Conservation (phyloP, 805 yeast species). For the Pichia occidentalis region DNA sequence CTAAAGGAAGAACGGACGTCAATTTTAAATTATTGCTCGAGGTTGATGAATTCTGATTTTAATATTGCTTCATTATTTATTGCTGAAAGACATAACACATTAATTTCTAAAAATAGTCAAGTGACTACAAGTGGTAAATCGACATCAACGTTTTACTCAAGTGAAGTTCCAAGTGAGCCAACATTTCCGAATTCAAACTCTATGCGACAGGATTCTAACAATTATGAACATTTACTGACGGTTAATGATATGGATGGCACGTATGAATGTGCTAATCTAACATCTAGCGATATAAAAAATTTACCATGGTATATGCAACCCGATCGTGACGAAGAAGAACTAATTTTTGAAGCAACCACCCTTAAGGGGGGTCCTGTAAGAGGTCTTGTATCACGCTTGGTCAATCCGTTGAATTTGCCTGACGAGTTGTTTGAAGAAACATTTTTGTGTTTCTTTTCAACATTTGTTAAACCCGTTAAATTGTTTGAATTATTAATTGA, state of each 20-base stretch:
- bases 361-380: slow-evolving; percentile 79
- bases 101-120: slow-evolving; percentile 25
- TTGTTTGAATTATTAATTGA: slow-evolving; percentile 52
- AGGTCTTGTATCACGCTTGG: slow-evolving; percentile 73
- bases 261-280: background rate
- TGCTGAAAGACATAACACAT: slow-evolving; percentile 37
- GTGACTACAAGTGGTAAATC: slow-evolving; percentile 31
- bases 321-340: slow-evolving; percentile 44
- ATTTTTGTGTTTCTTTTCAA: slow-evolving; percentile 66
- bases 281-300: too few relatives aligned
- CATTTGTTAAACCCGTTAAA: slow-evolving; percentile 63
- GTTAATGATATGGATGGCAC: background rate
- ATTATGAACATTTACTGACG: too few relatives aligned
- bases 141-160: slow-evolving; percentile 10
- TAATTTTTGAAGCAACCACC: slow-evolving; percentile 61
- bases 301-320: slow-evolving; percentile 69
- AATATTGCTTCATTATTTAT: slow-evolving; percentile 48
- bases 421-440: slow-evolving; percentile 56
- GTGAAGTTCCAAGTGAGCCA: slow-evolving; percentile 24
- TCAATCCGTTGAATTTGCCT: slow-evolving; percentile 62
- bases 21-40: slow-evolving; percentile 63
- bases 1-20: slow-evolving; percentile 66
- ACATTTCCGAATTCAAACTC: too few relatives aligned
- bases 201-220: too few relatives aligned
- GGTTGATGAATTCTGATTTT: slow-evolving; percentile 71